Base-by-base conservation (phyloP, 2,329 filamentous ascomycete genomes). In the Hymenoscyphus fraxineus region DNA sequence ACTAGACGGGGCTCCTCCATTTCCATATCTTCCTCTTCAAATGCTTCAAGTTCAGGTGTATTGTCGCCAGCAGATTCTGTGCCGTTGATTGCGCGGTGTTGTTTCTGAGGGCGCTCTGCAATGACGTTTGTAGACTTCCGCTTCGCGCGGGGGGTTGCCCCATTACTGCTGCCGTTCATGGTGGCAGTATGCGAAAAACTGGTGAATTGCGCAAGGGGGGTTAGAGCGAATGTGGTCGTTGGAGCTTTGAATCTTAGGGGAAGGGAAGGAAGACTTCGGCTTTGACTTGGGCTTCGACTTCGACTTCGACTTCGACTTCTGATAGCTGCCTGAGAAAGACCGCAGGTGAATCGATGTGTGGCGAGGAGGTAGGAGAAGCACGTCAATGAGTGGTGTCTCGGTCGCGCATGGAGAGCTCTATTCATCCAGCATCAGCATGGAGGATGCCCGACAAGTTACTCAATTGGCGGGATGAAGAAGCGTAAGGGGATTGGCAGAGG, bases 11-110 rank as follows among this genome's bases (percentile, higher is more conserved):
- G 75, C 15, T 76, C 77, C 59, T 78, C 77, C 58, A 71, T 64
- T 16, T 72, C 71, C 16, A 80, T 69, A 0, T 78, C 78, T 0
- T 71, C 68, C 27, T 72, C 72, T 27, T 69, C 60, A 6, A 41
- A 22, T 7, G 64, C 54, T 16, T 58, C 63, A 7, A 73, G 59
- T 47, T 76, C 75, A 7, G 73, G 73, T 15, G 73, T 75, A 47
- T 75, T 76, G 16, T 73, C 69, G 13, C 73, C 73, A 4, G 69
- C 70, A 27, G 75, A 76, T 27, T 76, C 72, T 58, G 73, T 75
- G 13, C 73, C 75, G 61, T 73, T 75, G n/a, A 75, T 64, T 40
- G 68, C 67, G 44, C 71, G 65, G 32, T 74, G 70, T 56, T 75
- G 74, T 58, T 76, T 76, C 59, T 72, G 71, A 3, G 75, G 75